These are phyloP conservation scores for Diospyros lotus DNA, from an alignment of 148 eudicot genomes.

Conservation along the genomic window DNA sequence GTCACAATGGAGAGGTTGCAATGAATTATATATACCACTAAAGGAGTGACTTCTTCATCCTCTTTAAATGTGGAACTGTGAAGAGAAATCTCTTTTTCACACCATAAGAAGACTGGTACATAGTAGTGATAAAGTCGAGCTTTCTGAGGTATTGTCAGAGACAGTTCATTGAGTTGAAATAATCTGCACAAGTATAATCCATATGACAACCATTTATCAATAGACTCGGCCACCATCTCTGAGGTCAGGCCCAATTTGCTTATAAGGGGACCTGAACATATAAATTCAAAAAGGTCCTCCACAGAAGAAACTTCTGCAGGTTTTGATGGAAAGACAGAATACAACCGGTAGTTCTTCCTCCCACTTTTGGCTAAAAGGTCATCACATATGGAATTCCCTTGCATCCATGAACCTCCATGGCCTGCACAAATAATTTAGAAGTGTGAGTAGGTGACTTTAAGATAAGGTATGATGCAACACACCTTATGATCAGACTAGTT, in stretches of 20 bases:
- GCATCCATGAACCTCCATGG: conserved; percentile 53
- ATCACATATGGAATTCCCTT: conserved; percentile 29
- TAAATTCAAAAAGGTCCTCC: conserved; percentile 71
- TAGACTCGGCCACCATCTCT: conserved; percentile 68
- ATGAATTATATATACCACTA: conserved; percentile 53
- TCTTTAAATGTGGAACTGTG: conserved; percentile 66
- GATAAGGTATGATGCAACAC: no score
- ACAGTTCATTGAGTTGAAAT: conserved; percentile 71
- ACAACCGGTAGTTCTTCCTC: conserved; percentile 38
- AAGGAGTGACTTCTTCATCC: conserved; percentile 79
- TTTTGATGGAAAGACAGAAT: conserved; percentile 41
- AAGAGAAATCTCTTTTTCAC: conserved; percentile 70
- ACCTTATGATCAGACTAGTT: no score
- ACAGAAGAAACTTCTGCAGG: conserved; percentile 64
- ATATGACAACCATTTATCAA: conserved; percentile 75
- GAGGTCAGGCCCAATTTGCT: conserved; percentile 55
- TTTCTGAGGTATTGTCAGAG: conserved; percentile 72
- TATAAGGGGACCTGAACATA: conserved; percentile 87
- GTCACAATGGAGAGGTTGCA: neutral
- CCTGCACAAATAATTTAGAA: conserved; percentile 34
- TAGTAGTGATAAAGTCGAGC: conserved; percentile 86
- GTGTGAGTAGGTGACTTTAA: neutral
- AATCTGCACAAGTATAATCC: conserved; percentile 71
- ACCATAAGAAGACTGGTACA: conserved; percentile 91
- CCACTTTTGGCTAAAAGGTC: conserved; percentile 26